Conservation (phyloP, 306 rosid species). For the Abrus precatorius region DNA sequence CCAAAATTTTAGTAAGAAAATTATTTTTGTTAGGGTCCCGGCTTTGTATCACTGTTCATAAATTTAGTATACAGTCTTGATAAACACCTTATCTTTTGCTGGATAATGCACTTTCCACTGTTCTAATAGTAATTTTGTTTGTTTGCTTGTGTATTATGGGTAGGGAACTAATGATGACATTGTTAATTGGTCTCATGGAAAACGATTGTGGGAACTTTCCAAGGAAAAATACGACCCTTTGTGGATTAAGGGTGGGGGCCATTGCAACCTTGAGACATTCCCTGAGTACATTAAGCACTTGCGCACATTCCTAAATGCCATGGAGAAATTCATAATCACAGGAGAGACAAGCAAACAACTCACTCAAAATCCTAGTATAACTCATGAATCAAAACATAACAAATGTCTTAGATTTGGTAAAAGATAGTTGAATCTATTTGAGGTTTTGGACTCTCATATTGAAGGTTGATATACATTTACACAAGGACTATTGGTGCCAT, state of each 20-base stretch:
- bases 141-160: slow-evolving; percentile 43
- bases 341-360: slow-evolving; percentile 63
- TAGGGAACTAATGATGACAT: slow-evolving; percentile 98
- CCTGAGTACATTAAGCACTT: slow-evolving; percentile 95
- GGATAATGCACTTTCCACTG: too few relatives aligned
- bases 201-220: slow-evolving; percentile 94
- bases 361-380: slow-evolving; percentile 73
- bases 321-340: slow-evolving; percentile 78
- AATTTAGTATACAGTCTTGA: neutral
- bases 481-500: too few relatives aligned
- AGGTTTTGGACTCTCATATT: neutral
- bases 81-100: too few relatives aligned
- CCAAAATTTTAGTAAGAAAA: too few relatives aligned
- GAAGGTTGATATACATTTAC: too few relatives aligned
- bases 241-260: slow-evolving; percentile 99
- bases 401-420: slow-evolving; percentile 90
- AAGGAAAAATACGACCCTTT: slow-evolving; percentile 94
- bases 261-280: slow-evolving; percentile 94
- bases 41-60: neutral
- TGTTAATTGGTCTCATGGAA: slow-evolving; percentile 95
- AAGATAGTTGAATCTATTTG: slow-evolving; percentile 52
- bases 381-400: slow-evolving; percentile 74
- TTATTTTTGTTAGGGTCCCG: neutral
- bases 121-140: slow-evolving; percentile 27
- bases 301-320: slow-evolving; percentile 83